A percentile compares a stretch with the other conserved stretches of the same genome.
Evolutionary conservation across 2,329 filamentous ascomycete genomes (phyloP).

Genomic region (Hymenoscyphus salicellus): DNA sequence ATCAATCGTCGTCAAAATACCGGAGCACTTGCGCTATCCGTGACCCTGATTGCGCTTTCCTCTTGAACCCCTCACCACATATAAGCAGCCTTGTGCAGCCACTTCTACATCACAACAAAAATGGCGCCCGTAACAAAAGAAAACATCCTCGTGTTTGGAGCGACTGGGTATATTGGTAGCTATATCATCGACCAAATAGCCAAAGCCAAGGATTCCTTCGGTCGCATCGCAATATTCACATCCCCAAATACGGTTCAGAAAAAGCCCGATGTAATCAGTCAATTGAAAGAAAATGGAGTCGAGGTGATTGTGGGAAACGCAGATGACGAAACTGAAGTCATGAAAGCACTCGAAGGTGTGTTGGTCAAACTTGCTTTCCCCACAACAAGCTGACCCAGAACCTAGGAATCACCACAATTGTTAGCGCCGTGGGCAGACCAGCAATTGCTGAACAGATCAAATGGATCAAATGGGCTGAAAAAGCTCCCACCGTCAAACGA

Average conservation of each 20-base stretch:
- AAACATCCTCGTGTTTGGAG: slow-evolving; percentile 51
- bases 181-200: slow-evolving; percentile 52
- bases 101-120: background rate
- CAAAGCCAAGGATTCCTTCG: slow-evolving; percentile 44
- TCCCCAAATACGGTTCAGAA: slow-evolving; percentile 48
- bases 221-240: slow-evolving; percentile 54
- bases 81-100: background rate
- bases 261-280: slow-evolving; percentile 49
- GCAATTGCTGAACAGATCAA: slow-evolving; percentile 59
- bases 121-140: slow-evolving; percentile 13
- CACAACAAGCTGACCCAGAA: background rate
- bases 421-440: slow-evolving; percentile 63
- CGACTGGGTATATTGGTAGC: slow-evolving; percentile 50
- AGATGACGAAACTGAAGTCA: slow-evolving; percentile 49
- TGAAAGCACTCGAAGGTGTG: slow-evolving; percentile 49
- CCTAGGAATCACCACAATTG: slow-evolving; percentile 57
- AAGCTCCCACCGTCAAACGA: slow-evolving; percentile 58
- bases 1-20: background rate
- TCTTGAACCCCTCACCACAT: background rate
- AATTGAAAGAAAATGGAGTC: slow-evolving; percentile 45
- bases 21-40: background rate
- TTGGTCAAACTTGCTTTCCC: background rate
- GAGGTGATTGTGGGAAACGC: slow-evolving; percentile 56
- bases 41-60: background rate
- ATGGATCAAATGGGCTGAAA: slow-evolving; percentile 58